Conservation (phyloP, 169 alveolate species). For the Babesia caballi region DNA sequence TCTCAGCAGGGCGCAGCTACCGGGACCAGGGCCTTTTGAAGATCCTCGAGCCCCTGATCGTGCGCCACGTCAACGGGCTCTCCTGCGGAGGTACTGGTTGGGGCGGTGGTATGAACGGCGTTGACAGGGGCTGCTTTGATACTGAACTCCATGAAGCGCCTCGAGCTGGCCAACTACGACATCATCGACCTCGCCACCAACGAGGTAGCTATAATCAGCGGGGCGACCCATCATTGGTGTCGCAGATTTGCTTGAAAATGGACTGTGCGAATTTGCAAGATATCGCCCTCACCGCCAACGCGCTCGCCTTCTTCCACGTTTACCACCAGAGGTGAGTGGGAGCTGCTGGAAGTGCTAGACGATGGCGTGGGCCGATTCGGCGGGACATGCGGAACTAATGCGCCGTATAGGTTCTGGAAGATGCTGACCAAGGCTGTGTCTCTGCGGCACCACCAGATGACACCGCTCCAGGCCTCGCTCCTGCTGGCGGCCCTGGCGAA, state of each 20-base stretch:
- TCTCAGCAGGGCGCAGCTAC: conserved; percentile 13
- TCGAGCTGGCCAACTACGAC: conserved; percentile 70
- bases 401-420: conserved; percentile 59
- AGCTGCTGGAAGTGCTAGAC: too few species aligned
- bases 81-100: conserved; percentile 46
- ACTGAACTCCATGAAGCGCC: conserved; percentile 70
- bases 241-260: conserved; percentile 41
- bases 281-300: conserved; percentile 70
- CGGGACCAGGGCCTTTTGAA: conserved; percentile 67
- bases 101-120: not conserved
- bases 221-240: not conserved
- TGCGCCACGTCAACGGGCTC: conserved; percentile 51
- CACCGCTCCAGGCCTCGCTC: conserved; percentile 68
- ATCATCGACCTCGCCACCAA: conserved; percentile 74
- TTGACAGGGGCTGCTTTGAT: conserved; percentile 66
- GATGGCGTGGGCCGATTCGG: too few species aligned
- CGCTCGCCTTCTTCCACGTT: conserved; percentile 70
- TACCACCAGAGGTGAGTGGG: conserved; percentile 66
- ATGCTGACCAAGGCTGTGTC: conserved; percentile 57
- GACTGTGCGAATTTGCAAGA: conserved; percentile 72
- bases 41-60: conserved; percentile 59
- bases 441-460: conserved; percentile 44
- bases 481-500: conserved; percentile 71
- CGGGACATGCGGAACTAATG: too few species aligned
- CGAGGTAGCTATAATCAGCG: conserved; percentile 45